A percentile compares a stretch with the other conserved stretches of the same genome.
phyloP scores from a whole-genome alignment of 225 moss, liverwort and hornwort genomes.

The Physcomitrellopsis africana region DNA sequence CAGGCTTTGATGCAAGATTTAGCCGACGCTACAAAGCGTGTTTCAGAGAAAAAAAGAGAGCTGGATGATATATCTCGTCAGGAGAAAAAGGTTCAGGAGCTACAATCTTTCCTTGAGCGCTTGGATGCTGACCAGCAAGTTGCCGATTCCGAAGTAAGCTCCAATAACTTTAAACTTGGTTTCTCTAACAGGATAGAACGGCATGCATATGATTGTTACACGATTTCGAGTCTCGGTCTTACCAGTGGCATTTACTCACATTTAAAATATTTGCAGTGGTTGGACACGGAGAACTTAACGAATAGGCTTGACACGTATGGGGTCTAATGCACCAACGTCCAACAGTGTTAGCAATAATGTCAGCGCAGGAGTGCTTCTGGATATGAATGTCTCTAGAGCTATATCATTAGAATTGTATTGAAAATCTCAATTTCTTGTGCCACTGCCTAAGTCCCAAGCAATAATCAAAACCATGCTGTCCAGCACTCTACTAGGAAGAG shows the following conservation, averaged over 20 bases:
- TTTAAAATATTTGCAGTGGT: too few species aligned
- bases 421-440: too few species aligned
- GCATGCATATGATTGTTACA: neutral
- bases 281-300: too few species aligned
- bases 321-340: too few species aligned
- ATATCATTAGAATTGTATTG: too few species aligned
- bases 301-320: too few species aligned
- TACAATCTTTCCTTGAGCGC: conserved; percentile 58
- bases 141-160: conserved; percentile 73
- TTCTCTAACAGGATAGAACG: neutral
- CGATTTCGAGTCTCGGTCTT: too few species aligned
- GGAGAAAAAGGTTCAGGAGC: conserved; percentile 61
- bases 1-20: conserved; percentile 75
- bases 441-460: neutral
- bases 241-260: too few species aligned
- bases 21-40: conserved; percentile 72
- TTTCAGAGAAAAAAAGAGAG: conserved; percentile 71
- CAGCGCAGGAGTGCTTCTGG: too few species aligned
- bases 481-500: neutral
- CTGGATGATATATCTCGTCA: conserved; percentile 62
- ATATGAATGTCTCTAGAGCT: too few species aligned
- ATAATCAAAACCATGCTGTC: neutral
- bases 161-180: conserved; percentile 3
- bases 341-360: too few species aligned
- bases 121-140: conserved; percentile 59